phyloP scores from a whole-genome alignment of 257 asterid genomes.

The Primulina eburnea region DNA sequence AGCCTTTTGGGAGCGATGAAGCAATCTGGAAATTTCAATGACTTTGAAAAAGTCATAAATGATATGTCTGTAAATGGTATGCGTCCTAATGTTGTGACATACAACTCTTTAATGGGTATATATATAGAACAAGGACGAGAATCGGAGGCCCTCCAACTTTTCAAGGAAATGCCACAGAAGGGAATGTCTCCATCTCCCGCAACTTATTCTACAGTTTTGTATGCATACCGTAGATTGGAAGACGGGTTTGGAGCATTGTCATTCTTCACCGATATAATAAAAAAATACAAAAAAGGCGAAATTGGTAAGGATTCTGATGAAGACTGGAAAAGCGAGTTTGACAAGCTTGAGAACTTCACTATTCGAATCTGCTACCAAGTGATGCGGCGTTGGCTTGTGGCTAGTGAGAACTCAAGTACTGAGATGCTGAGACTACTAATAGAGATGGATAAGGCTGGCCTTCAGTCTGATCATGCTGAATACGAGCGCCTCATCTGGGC shows the following conservation, averaged over 20 bases:
- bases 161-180: constrained; percentile 50
- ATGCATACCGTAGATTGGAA: constrained; percentile 68
- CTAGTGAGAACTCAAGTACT: constrained; percentile 38
- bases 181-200: constrained; percentile 76
- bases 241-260: constrained; percentile 76
- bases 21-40: constrained; percentile 44
- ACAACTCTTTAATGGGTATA: constrained; percentile 72
- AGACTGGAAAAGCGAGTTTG: constrained; percentile 61
- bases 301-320: constrained; percentile 42
- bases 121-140: constrained; percentile 66
- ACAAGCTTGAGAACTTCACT: constrained; percentile 66
- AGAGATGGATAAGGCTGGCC: constrained; percentile 68
- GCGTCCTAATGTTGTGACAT: constrained; percentile 69
- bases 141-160: constrained; percentile 62
- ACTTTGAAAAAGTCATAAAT: constrained; percentile 43
- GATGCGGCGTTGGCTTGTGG: constrained; percentile 76
- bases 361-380: constrained; percentile 71
- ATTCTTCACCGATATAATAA: constrained; percentile 47
- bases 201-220: constrained; percentile 65
- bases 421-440: constrained; percentile 54
- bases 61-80: constrained; percentile 66
- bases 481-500: constrained; percentile 86
- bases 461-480: constrained; percentile 49
- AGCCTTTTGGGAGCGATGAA: constrained; percentile 74
- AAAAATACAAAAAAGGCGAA: constrained; percentile 50